A percentile compares a stretch with the other conserved stretches of the same genome.
Evolutionary conservation across 208 protist species (phyloP).

Genomic region (Wallacemonas sp.): DNA sequence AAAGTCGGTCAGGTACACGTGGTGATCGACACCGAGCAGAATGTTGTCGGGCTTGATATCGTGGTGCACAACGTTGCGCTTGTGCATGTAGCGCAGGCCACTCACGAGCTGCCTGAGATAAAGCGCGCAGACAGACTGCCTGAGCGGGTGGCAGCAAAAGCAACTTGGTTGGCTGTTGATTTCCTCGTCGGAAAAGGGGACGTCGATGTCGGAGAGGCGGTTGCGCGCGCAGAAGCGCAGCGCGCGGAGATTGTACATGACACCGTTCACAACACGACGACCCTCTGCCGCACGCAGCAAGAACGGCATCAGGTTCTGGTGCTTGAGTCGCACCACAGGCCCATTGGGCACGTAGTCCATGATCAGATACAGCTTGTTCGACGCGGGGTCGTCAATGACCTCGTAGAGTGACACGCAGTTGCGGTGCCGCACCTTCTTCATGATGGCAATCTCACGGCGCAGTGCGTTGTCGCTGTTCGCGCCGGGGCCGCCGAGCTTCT

Average conservation of each 20-base stretch:
- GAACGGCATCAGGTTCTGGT: conserved; percentile 26
- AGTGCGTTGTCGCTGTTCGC: conserved; percentile 35
- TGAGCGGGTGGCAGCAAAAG: conserved; percentile 45
- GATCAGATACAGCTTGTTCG: conserved; percentile 90
- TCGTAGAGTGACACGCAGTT: conserved; percentile 95
- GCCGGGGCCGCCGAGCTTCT: conserved; percentile 33
- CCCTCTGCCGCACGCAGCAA: conserved; percentile 33
- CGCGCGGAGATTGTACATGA: conserved; percentile 37
- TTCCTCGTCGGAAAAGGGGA: conserved; percentile 31
- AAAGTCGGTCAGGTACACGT: conserved; percentile 75
- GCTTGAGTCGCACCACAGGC: conserved; percentile 55
- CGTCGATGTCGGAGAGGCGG: conserved; percentile 5
- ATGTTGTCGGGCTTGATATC: conserved; percentile 88
- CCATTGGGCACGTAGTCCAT: conserved; percentile 92
- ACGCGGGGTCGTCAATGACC: conserved; percentile 94
- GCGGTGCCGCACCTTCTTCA: conserved; percentile 95
- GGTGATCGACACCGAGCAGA: conserved; percentile 49
- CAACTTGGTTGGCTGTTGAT: conserved; percentile 28
- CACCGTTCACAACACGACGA: conserved; percentile 26
- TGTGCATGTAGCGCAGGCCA: conserved; percentile 78
- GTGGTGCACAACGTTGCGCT: conserved; percentile 70
- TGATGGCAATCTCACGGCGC: conserved; percentile 84
- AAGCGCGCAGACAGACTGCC: conserved; percentile 34
- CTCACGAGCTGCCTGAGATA: conserved; percentile 80
- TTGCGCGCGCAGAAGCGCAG: conserved; percentile 43